These are phyloP conservation scores for Kwoniella shivajii DNA, from an alignment of 1,284 basidiomycete species.

Conservation along the genomic window DNA sequence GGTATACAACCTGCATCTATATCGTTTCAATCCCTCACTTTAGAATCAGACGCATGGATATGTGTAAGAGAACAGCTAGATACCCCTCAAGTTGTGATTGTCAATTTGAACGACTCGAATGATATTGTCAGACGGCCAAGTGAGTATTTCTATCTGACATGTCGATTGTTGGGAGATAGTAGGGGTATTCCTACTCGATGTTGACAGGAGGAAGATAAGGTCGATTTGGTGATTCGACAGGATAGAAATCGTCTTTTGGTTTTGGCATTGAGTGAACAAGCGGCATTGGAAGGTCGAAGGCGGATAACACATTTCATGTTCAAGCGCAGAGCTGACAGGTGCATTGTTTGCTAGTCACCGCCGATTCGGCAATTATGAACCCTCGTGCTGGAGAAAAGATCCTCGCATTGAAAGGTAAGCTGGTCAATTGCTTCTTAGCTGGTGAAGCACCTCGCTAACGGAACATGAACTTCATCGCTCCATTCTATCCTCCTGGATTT, in stretches of 20 bases:
- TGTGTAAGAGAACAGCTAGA: slow-evolving; percentile 64
- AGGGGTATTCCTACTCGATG: neutral
- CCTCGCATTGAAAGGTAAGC: slow-evolving; percentile 85
- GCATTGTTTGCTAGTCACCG: slow-evolving; percentile 64
- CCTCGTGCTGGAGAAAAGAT: slow-evolving; percentile 81
- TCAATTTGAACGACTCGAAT: slow-evolving; percentile 93
- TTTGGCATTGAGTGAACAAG: too few species aligned
- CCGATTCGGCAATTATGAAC: slow-evolving; percentile 99
- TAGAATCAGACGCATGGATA: slow-evolving; percentile 97
- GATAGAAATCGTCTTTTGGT: too few species aligned
- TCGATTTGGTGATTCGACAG: too few species aligned
- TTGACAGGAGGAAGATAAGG: neutral
- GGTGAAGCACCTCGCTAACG: neutral
- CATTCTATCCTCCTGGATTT: neutral
- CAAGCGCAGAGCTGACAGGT: too few species aligned
- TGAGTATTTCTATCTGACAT: slow-evolving; percentile 22
- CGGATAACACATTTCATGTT: too few species aligned
- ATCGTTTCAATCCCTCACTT: slow-evolving; percentile 92
- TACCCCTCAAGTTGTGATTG: slow-evolving; percentile 94
- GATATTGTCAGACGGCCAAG: slow-evolving; percentile 93
- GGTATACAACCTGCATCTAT: slow-evolving; percentile 96
- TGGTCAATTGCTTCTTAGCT: neutral
- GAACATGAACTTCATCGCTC: too few species aligned
- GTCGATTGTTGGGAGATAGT: too few species aligned
- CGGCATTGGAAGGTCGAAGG: too few species aligned